Evolutionary conservation across 2,329 filamentous ascomycete genomes (phyloP).

Genomic region (Aureobasidium lini): DNA sequence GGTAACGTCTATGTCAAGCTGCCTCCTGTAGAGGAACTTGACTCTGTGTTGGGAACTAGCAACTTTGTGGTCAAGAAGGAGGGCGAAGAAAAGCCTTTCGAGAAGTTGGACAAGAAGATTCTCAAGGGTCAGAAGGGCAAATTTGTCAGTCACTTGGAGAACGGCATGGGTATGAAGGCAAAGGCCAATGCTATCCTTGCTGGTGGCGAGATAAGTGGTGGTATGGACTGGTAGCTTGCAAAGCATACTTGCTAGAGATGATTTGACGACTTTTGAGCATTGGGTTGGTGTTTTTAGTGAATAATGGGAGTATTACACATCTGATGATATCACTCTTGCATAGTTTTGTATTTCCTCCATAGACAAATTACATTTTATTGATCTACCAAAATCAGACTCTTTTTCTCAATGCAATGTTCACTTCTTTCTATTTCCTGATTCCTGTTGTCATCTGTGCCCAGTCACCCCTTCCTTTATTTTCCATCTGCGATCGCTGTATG

Average conservation of each 20-base stretch:
- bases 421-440: too few species aligned
- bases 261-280: slow-evolving; percentile 3
- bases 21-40: slow-evolving; percentile 72
- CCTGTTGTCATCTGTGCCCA: too few species aligned
- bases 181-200: slow-evolving; percentile 39
- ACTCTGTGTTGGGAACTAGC: slow-evolving; percentile 67
- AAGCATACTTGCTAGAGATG: background rate
- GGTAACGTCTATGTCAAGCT: slow-evolving; percentile 74
- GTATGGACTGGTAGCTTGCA: slow-evolving; percentile 37
- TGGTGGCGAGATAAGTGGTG: slow-evolving; percentile 36
- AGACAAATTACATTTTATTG: too few species aligned
- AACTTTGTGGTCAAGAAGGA: slow-evolving; percentile 72
- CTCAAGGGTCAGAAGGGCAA: slow-evolving; percentile 48
- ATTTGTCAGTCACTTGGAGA: slow-evolving; percentile 37
- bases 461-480: too few species aligned
- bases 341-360: background rate
- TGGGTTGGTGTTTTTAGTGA: background rate
- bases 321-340: slow-evolving; percentile 4
- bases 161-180: slow-evolving; percentile 36
- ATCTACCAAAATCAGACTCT: too few species aligned
- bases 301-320: background rate
- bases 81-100: slow-evolving; percentile 53
- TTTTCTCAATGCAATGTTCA: too few species aligned
- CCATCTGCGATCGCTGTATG: too few species aligned
- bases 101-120: slow-evolving; percentile 49